These are phyloP conservation scores for Leccinum truebloodii DNA, from an alignment of 768 basidiomycete genomes.

Conservation along the genomic window DNA sequence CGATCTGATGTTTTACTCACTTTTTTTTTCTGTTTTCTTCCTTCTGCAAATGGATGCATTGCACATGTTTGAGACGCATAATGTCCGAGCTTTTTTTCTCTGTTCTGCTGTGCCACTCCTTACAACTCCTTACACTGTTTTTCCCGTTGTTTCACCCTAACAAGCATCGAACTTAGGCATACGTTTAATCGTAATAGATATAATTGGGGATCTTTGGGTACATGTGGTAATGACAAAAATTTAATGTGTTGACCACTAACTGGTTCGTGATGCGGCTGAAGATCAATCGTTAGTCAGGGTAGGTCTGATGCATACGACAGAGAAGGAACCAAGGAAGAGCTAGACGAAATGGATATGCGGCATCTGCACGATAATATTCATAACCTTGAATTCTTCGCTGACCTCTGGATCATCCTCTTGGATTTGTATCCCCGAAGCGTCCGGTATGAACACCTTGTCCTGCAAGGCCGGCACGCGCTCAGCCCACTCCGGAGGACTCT, in stretches of 20 bases:
- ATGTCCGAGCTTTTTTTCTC: background rate
- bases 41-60: constrained; percentile 13
- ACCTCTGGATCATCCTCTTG: constrained; percentile 4
- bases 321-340: background rate
- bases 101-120: constrained; percentile 9
- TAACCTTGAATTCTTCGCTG: constrained; percentile 11
- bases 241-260: background rate
- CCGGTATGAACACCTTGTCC: constrained; percentile 4
- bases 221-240: background rate
- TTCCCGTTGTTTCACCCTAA: constrained; percentile 8
- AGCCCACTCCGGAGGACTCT: constrained; percentile 3
- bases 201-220: constrained; percentile 19
- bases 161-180: constrained; percentile 11
- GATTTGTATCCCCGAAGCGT: constrained; percentile 1
- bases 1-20: background rate
- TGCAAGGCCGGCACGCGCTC: background rate
- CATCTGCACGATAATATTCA: constrained; percentile 14
- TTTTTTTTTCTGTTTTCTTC: constrained; percentile 6
- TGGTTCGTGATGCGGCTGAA: background rate
- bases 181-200: constrained; percentile 25
- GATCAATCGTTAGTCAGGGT: background rate
- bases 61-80: constrained; percentile 17
- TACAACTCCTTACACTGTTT: constrained; percentile 4
- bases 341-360: constrained; percentile 13
- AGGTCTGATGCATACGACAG: background rate